Evolutionary conservation across 1,284 basidiomycete species (phyloP).

Genomic region (Ceratobasidium sp.): DNA sequence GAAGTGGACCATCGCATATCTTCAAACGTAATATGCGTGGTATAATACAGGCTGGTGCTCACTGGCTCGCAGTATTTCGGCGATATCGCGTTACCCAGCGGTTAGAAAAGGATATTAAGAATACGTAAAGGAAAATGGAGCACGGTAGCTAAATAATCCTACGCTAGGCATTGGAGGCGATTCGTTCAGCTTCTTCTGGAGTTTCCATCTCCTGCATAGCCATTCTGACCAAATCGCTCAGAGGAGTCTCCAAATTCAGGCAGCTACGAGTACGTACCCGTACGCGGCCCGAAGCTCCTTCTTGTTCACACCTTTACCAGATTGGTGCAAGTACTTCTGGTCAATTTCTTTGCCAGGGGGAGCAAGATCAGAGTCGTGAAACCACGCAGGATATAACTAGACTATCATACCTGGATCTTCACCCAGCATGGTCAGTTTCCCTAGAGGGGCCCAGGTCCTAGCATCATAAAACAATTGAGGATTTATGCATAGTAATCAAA

Average conservation of each 20-base stretch:
- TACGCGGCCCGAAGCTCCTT: slow-evolving; percentile 38
- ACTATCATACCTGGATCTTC: slow-evolving; percentile 64
- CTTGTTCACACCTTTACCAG: slow-evolving; percentile 36
- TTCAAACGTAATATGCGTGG: too few species aligned
- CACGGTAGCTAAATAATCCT: not conserved
- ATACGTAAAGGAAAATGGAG: not conserved
- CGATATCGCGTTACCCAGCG: too few species aligned
- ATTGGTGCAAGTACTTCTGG: slow-evolving; percentile 45
- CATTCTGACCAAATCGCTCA: slow-evolving; percentile 4
- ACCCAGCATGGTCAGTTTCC: slow-evolving; percentile 65
- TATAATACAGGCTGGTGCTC: too few species aligned
- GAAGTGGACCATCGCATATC: too few species aligned
- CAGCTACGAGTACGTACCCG: slow-evolving; percentile 29
- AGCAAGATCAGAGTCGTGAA: slow-evolving; percentile 7
- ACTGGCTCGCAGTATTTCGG: too few species aligned
- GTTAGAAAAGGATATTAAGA: not conserved
- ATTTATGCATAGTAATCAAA: not conserved
- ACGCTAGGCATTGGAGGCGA: not conserved
- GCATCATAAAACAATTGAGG: not conserved
- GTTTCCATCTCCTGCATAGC: slow-evolving; percentile 46
- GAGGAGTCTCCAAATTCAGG: too few species aligned
- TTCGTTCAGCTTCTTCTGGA: slow-evolving; percentile 34
- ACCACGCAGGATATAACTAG: not conserved
- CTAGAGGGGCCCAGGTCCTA: slow-evolving; percentile 66
- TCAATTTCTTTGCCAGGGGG: slow-evolving; percentile 50